Base-by-base conservation (phyloP, 108 stramenopile genomes). In the Fistulifera pelliculosa region DNA sequence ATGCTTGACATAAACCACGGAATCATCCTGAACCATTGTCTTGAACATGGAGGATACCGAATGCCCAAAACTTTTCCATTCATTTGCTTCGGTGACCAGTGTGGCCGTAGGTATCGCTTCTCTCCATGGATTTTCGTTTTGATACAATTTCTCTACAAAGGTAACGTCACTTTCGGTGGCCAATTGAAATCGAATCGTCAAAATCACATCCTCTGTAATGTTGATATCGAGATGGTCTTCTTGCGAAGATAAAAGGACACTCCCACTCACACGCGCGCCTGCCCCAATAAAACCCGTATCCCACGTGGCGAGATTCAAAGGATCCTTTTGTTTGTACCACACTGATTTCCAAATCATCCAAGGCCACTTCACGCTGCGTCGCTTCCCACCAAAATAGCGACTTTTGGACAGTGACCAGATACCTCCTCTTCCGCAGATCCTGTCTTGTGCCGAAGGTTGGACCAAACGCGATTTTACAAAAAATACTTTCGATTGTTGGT, bases 1-100 rank as follows among this genome's bases (percentile, higher is more conserved):
- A 25, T 60, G 89, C 26, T 45, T 45, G 44, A 45, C 44, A 3
- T 83, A 61, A 15, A 75, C 68, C 42, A 66, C 66, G 53, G 49
- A 56, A 57, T 68, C 47, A 12, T 27, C 21, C 10, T 35, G 12
- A 23, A 19, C 28, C 16, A 45, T 19, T 45, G 21, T 45, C 16
- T 45, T 7, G 7, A 51, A 27, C 3, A 16, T n/a, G 15, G 22
- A 4, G 5, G 22, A 51, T 23, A 51, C 15, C 2, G 50, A 23
- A 23, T 23, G 22, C 5, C 17, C 22, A 3, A 51, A 27, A 12
- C 21, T 26, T 6, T n/a, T 27, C 50, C 50, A 16, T 27, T 51
- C 25, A 23, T 58, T 21, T 45, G 63, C 64, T 53, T 43, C 23
- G 18, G 49, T 65, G 22, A 53, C 48, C 1, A 52, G 11, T 45